Evolutionary conservation across 495 filamentous ascomycete species (phyloP).

Genomic region (Cenococcum geophilum): DNA sequence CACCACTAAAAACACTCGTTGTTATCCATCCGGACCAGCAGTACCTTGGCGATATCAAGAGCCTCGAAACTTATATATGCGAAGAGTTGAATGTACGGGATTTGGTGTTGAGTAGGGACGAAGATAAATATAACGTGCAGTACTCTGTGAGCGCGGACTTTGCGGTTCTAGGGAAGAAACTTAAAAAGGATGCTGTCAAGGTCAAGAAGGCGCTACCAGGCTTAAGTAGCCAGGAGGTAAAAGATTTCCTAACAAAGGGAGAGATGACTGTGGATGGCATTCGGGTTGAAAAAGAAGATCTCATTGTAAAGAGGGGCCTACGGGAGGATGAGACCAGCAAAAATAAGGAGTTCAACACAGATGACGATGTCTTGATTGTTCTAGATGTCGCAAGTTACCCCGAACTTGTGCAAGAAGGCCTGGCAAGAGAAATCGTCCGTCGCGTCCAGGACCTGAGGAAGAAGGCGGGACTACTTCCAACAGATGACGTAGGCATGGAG

Average conservation of each 20-base stretch:
- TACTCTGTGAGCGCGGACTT: conserved; percentile 87
- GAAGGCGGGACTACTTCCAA: conserved; percentile 71
- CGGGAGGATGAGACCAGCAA: conserved; percentile 60
- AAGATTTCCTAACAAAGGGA: conserved; percentile 60
- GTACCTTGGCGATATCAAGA: conserved; percentile 81
- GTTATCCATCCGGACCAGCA: conserved; percentile 79
- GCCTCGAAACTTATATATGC: conserved; percentile 74
- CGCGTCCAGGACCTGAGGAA: conserved; percentile 75
- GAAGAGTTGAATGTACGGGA: conserved; percentile 89
- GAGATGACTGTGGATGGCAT: conserved; percentile 80
- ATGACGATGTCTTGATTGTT: conserved; percentile 74
- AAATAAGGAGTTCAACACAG: conserved; percentile 76
- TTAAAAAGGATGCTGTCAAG: conserved; percentile 84
- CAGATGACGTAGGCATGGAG: conserved; percentile 82
- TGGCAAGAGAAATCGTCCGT: conserved; percentile 78
- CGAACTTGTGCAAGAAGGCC: conserved; percentile 66
- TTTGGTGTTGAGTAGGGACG: conserved; percentile 78
- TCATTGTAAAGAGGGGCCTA: conserved; percentile 75
- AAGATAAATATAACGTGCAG: conserved; percentile 83
- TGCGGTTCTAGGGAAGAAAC: conserved; percentile 90
- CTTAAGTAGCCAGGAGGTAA: conserved; percentile 72
- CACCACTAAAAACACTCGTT: conserved; percentile 79
- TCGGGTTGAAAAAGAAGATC: conserved; percentile 68
- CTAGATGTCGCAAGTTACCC: conserved; percentile 69
- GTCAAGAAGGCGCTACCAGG: conserved; percentile 85